A percentile compares a stretch with the other conserved stretches of the same genome.
These are phyloP conservation scores for Blastobotrys attinorum DNA, from an alignment of 805 yeast genomes.

Conservation along the genomic window DNA sequence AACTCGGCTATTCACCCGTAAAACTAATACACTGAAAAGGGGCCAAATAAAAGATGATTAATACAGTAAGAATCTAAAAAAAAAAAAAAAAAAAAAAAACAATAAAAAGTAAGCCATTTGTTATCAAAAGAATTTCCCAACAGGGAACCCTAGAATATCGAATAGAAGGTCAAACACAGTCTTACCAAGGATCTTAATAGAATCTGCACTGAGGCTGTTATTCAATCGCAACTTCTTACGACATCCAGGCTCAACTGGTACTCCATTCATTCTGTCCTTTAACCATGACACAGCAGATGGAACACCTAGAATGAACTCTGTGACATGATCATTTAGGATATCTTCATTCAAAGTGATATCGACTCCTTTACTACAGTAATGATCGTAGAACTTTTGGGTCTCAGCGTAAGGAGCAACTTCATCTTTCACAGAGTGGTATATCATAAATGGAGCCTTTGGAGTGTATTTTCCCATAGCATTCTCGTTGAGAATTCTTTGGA, in stretches of 20 bases:
- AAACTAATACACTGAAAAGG: too few species aligned
- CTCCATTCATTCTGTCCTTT: constrained; percentile 4
- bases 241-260: background rate
- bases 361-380: constrained; percentile 3
- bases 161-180: too few species aligned
- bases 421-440: constrained; percentile 24
- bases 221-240: too few species aligned
- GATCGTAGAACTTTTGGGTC: background rate
- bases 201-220: too few species aligned
- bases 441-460: constrained; percentile 19
- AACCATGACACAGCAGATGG: constrained; percentile 3
- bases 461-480: constrained; percentile 18
- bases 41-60: too few species aligned
- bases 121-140: too few species aligned
- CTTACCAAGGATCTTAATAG: too few species aligned
- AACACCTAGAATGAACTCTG: background rate
- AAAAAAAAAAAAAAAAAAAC: too few species aligned
- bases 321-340: background rate
- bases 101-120: too few species aligned
- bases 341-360: background rate
- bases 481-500: constrained; percentile 12
- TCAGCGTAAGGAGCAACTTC: constrained; percentile 10
- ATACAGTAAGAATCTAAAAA: too few species aligned
- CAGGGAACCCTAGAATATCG: too few species aligned
- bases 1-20: too few species aligned